Evolutionary conservation across 805 yeast genomes (phyloP), one percentile per base, ranked within the genome.

Genomic region (Groenewaldozyma tartarivorans): DNA sequence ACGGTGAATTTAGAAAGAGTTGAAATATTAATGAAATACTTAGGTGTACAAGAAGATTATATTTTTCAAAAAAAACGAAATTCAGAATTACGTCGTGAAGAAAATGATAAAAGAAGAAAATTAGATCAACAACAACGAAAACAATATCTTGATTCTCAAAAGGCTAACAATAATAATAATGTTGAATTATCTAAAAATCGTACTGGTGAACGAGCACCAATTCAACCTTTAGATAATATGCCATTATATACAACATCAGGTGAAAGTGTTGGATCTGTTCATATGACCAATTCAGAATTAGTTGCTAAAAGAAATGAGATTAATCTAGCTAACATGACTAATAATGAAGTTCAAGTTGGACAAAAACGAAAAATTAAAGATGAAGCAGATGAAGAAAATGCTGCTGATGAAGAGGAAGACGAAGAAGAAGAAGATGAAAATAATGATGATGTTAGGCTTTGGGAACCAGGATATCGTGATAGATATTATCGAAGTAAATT

Each of bases 381-480:
- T 11, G 40, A 17, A 15, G 35, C 47, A 22, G 31, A 44, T 21
- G 36, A 24, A 5, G 47, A 40, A n/a, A 45, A 27, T 6, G 39
- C 35, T n/a, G 26, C 45, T 19, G 39, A 40, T 49, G 50, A 22
- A 26, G 18, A 39, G 35, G 20, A 19, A 20, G 34, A 16, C 3
- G 16, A 4, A 31, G 66, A 62, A 2, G 50, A 54, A 4, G 62
- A 62, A 33, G 71, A 66, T 31, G 67, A 68, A 11, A 76, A 72
- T 36, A 70, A 61, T 3, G 70, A 68, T 33, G 63, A 68, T 5
- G 79, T 88, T 26, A 74, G 77, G 49, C 62, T 85, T 47, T 81
- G 84, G 77, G 94, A 86, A 57, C 80, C 92, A 0, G 98, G 98
- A 0, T 92, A 84, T 61, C 74, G 74, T 39, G 75, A 72, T 41